These are phyloP conservation scores for Kwoniella dendrophila DNA, from an alignment of 768 basidiomycete genomes.

Conservation along the genomic window DNA sequence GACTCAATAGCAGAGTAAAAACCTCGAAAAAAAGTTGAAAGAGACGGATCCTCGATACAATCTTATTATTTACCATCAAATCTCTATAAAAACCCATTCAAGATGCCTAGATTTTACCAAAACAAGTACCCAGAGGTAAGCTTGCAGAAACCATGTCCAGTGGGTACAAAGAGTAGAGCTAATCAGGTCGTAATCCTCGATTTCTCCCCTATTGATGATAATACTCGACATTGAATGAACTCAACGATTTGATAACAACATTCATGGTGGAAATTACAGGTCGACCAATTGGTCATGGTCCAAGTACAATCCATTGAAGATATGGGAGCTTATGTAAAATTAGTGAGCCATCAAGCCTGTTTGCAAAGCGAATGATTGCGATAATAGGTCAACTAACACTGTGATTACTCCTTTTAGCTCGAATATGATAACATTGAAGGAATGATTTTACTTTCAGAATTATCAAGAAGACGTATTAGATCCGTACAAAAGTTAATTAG, in stretches of 20 bases:
- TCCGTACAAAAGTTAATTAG: constrained; percentile 98
- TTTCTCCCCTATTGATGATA: background rate
- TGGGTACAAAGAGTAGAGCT: background rate
- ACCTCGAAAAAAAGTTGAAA: background rate
- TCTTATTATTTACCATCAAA: no score
- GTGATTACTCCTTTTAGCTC: constrained; percentile 62
- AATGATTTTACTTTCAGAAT: constrained; percentile 98
- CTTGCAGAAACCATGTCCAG: background rate
- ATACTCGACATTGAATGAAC: no score
- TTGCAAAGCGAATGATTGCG: background rate
- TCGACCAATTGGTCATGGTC: constrained; percentile 99
- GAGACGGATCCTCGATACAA: background rate
- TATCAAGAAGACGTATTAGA: constrained; percentile 91
- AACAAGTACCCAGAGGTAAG: constrained; percentile 72
- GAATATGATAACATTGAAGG: constrained; percentile 99
- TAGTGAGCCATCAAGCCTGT: constrained; percentile 62
- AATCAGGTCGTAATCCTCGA: background rate
- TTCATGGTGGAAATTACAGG: no score
- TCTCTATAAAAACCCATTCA: constrained; percentile 1
- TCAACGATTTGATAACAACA: no score
- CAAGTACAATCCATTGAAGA: constrained; percentile 98
- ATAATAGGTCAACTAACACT: no score
- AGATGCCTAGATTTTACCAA: constrained; percentile 72
- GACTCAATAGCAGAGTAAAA: no score
- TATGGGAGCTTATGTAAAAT: constrained; percentile 99